A percentile compares a stretch with the other conserved stretches of the same genome.
These are phyloP conservation scores for Magnaporthiopsis incrustans DNA, from an alignment of 2,329 filamentous ascomycete genomes.

Conservation along the genomic window DNA sequence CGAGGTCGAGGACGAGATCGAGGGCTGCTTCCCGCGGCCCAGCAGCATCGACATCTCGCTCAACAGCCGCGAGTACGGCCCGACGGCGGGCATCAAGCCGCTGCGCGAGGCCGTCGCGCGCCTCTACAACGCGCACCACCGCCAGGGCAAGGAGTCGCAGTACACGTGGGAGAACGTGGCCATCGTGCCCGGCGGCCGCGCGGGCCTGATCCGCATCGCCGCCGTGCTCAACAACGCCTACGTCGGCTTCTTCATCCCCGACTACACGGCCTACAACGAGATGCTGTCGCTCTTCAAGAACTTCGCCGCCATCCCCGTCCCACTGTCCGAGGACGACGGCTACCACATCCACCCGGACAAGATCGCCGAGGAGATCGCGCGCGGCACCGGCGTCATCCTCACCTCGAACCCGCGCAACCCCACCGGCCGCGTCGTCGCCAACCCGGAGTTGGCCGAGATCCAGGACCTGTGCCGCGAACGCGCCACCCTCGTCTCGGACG, in stretches of 20 bases:
- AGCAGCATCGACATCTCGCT: conserved; percentile 69
- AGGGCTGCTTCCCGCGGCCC: conserved; percentile 79
- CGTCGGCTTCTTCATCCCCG: conserved; percentile 86
- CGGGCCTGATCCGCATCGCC: conserved; percentile 88
- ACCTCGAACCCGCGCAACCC: conserved; percentile 96
- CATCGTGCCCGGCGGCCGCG: conserved; percentile 88
- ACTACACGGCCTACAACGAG: conserved; percentile 97
- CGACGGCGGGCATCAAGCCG: conserved; percentile 88
- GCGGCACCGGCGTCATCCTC: conserved; percentile 79
- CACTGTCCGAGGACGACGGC: conserved; percentile 73
- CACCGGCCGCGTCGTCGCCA: conserved; percentile 78
- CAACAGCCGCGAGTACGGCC: conserved; percentile 80
- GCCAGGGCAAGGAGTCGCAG: conserved; percentile 76
- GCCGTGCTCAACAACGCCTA: conserved; percentile 90
- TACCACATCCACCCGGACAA: conserved; percentile 93
- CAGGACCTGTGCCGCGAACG: conserved; percentile 88
- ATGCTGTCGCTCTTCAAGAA: conserved; percentile 95
- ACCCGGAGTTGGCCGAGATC: conserved; percentile 80
- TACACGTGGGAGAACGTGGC: conserved; percentile 98
- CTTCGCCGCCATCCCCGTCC: conserved; percentile 83
- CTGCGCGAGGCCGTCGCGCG: conserved; percentile 81
- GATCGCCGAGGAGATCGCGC: conserved; percentile 83
- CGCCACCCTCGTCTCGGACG: conserved; percentile 88
- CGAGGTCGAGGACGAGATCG: conserved; percentile 87
- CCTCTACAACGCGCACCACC: conserved; percentile 89